A percentile compares a stretch with the other conserved stretches of the same genome.
These are phyloP conservation scores for Botrytis pseudocinerea DNA, from an alignment of 2,329 filamentous ascomycete species.

Conservation along the genomic window DNA sequence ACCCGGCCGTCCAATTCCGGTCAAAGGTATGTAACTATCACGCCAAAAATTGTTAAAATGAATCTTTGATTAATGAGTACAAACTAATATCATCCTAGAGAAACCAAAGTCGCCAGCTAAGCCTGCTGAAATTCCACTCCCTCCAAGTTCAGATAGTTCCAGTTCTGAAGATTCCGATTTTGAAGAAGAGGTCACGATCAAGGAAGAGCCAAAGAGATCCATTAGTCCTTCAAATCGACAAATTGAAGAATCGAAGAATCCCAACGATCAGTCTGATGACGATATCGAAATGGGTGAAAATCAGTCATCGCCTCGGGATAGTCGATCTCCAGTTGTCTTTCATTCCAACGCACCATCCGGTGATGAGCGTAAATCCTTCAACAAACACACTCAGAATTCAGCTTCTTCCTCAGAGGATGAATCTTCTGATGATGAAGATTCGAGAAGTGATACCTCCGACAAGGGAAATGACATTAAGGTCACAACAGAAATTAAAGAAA, in stretches of 20 bases:
- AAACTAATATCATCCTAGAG: conserved; percentile 13
- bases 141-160: conserved; percentile 17
- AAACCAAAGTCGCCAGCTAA: conserved; percentile 8
- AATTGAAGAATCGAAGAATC: neutral
- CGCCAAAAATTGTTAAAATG: neutral
- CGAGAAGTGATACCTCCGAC: conserved; percentile 15
- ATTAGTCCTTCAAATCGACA: neutral
- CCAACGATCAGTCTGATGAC: conserved; percentile 20
- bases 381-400: neutral
- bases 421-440: conserved; percentile 17
- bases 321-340: conserved; percentile 38
- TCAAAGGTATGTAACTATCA: conserved; percentile 18
- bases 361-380: conserved; percentile 4
- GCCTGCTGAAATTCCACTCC: conserved; percentile 1
- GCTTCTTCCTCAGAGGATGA: conserved; percentile 1
- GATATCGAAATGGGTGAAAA: conserved; percentile 30
- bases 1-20: neutral
- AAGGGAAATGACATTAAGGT: conserved; percentile 15
- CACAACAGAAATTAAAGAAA: conserved; percentile 7
- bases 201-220: neutral
- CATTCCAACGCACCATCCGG: conserved; percentile 18
- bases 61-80: neutral
- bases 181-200: conserved; percentile 23
- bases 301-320: conserved; percentile 34
- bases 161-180: conserved; percentile 22